These are phyloP conservation scores for Rhizopogon roseolus DNA, from an alignment of 768 basidiomycete species.

Conservation along the genomic window DNA sequence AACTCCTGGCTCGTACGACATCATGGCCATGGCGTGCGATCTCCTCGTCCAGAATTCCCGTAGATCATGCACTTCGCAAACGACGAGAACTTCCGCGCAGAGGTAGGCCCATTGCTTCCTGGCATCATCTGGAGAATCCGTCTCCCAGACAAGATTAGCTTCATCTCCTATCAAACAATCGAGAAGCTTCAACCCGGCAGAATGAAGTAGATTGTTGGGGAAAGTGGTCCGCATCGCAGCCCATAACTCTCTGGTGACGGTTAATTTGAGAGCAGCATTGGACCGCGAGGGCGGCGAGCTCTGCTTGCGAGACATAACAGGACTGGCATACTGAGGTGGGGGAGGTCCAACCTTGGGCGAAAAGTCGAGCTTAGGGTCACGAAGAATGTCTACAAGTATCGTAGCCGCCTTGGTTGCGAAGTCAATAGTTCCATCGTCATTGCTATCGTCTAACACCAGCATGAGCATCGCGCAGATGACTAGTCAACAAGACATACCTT, in stretches of 20 bases:
- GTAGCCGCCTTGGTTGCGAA: constrained; percentile 37
- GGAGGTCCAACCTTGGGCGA: constrained; percentile 19
- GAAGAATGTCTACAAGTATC: constrained; percentile 45
- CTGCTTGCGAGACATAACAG: constrained; percentile 5
- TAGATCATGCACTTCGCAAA: constrained; percentile 44
- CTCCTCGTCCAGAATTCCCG: constrained; percentile 46
- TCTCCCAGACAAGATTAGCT: constrained; percentile 37
- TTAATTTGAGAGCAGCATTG: constrained; percentile 53
- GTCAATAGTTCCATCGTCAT: constrained; percentile 31
- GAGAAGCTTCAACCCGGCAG: constrained; percentile 43
- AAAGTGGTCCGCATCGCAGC: constrained; percentile 36
- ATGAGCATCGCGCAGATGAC: constrained; percentile 4
- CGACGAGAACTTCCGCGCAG: constrained; percentile 48
- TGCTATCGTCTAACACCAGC: constrained; percentile 34
- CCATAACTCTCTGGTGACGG: constrained; percentile 58
- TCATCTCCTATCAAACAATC: constrained; percentile 45
- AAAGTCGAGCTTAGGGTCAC: constrained; percentile 43
- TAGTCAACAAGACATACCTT: constrained; percentile 33
- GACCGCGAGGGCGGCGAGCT: constrained; percentile 14
- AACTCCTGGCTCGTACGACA: constrained; percentile 35
- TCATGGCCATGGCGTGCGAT: constrained; percentile 14
- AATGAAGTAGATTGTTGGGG: constrained; percentile 35
- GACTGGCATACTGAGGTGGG: constrained; percentile 6
- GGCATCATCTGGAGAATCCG: constrained; percentile 39
- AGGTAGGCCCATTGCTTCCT: constrained; percentile 55